These are phyloP conservation scores for Pogostemon cablin DNA, from an alignment of 257 asterid species.

Conservation along the genomic window DNA sequence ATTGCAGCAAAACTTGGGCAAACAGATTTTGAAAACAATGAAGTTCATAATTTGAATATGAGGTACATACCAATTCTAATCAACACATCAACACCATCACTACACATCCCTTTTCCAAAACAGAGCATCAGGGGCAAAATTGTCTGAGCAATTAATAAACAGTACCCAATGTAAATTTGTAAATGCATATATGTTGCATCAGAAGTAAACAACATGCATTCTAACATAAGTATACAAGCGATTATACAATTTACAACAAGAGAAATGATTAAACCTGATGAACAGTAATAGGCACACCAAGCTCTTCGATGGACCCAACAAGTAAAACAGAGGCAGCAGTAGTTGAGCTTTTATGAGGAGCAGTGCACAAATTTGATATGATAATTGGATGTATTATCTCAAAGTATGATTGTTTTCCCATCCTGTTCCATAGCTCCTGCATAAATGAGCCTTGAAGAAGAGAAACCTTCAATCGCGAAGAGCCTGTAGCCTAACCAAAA, in stretches of 20 bases:
- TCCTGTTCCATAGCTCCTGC: conserved; percentile 79
- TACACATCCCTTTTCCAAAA: conserved; percentile 94
- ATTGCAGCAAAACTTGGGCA: conserved; percentile 33
- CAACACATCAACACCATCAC: conserved; percentile 82
- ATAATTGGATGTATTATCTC: conserved; percentile 81
- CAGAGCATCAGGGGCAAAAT: conserved; percentile 80
- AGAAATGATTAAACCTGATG: conserved; percentile 67
- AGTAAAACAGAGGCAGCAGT: conserved; percentile 90
- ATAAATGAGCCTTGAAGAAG: conserved; percentile 98
- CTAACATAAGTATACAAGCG: conserved; percentile 10
- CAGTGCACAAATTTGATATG: conserved; percentile 72
- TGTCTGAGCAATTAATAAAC: conserved; percentile 58
- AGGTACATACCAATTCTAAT: conserved; percentile 78
- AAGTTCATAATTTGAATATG: conserved; percentile 29
- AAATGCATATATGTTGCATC: conserved; percentile 6
- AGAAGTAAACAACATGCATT: neutral
- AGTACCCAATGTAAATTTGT: conserved; percentile 25
- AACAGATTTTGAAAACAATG: conserved; percentile 25
- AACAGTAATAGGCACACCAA: conserved; percentile 90
- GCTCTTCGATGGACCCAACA: conserved; percentile 95
- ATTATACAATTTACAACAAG: conserved; percentile 16
- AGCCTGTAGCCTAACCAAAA: conserved; percentile 66
- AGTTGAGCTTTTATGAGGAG: conserved; percentile 74
- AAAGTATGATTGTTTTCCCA: conserved; percentile 84
- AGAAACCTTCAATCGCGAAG: conserved; percentile 91